Base-by-base conservation (phyloP, 352 stramenopile species). In the Phytophthora tubulina region DNA sequence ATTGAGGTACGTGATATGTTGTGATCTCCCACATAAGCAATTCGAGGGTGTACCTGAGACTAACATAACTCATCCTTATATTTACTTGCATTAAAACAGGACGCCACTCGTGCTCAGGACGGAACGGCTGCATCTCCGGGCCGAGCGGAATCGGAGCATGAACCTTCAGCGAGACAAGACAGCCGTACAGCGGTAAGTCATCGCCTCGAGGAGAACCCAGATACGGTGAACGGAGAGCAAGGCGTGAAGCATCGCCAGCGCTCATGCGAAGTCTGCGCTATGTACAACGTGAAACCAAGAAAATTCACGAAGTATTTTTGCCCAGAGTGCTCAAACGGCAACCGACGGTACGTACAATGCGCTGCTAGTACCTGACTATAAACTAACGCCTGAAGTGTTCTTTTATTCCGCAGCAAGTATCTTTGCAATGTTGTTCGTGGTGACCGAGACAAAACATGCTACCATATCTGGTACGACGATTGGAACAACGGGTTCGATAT, bases 401-500 rank as follows among this genome's bases (percentile, higher is more conserved):
- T 56, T 15, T 21, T 52, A 31, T 7, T 35, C 4, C 0, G 14
- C 15, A 62, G 51, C 6, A 69, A 53, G 49, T 69, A 56, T 14
- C 21, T 69, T 14, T 69, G 51, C 21, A 69, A 61, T 38, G 42
- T 69, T 10, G 42, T 39, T 2, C 41, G 61, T 6, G 49, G 53
- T 2, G 60, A n/a, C 17, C 27, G 35, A 32, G 13, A 30, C 4
- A 56, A 48, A 35, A 49, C 61, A 0, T 61, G 61, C 61, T 62
- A 39, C 27, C n/a, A 39, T n/a, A 69, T 62, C 10, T 69, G 50
- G 51, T 13, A 69, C 32, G 9, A 36, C 13, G 51, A 69, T 45
- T 69, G 61, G 50, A 50, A 21, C 41, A 69, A 54, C 17, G 61
- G 61, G 6, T 49, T 44, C 21, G 14, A 46, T 17, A 62, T 69